These are phyloP conservation scores for Kluyveromyces lactis DNA, from an alignment of 805 yeast genomes.

Conservation along the genomic window DNA sequence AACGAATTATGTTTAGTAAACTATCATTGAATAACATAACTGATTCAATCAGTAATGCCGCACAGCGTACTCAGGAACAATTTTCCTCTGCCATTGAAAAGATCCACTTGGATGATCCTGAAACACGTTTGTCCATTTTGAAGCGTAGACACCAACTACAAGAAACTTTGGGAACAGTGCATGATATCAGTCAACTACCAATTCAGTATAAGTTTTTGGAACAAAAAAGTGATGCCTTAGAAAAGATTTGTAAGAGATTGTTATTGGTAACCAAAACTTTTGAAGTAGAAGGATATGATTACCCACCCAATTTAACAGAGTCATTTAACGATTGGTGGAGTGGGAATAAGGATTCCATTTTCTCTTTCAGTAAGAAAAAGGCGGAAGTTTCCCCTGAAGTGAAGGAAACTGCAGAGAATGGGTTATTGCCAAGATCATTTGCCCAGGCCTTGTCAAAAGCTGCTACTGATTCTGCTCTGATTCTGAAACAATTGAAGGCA, in stretches of 20 bases:
- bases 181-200: constrained; percentile 66
- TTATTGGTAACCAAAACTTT: constrained; percentile 51
- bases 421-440: constrained; percentile 56
- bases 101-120: constrained; percentile 23
- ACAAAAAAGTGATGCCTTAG: constrained; percentile 55
- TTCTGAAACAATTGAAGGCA: constrained; percentile 22
- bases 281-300: constrained; percentile 70
- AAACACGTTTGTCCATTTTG: constrained; percentile 22
- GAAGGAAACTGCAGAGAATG: constrained; percentile 6
- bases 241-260: constrained; percentile 47
- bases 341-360: constrained; percentile 17
- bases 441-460: constrained; percentile 60
- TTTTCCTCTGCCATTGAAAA: constrained; percentile 21
- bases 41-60: constrained; percentile 24
- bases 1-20: not conserved
- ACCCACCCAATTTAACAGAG: constrained; percentile 72
- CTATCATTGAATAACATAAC: constrained; percentile 26
- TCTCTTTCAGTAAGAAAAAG: constrained; percentile 9
- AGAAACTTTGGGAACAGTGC: constrained; percentile 55
- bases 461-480: constrained; percentile 42
- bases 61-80: constrained; percentile 26
- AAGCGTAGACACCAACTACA: constrained; percentile 34
- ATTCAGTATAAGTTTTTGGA: constrained; percentile 64
- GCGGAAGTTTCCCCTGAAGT: constrained; percentile 6
- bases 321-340: constrained; percentile 50